phyloP scores from a whole-genome alignment of 2,329 filamentous ascomycete genomes.

The Berkeleyomyces rouxiae region DNA sequence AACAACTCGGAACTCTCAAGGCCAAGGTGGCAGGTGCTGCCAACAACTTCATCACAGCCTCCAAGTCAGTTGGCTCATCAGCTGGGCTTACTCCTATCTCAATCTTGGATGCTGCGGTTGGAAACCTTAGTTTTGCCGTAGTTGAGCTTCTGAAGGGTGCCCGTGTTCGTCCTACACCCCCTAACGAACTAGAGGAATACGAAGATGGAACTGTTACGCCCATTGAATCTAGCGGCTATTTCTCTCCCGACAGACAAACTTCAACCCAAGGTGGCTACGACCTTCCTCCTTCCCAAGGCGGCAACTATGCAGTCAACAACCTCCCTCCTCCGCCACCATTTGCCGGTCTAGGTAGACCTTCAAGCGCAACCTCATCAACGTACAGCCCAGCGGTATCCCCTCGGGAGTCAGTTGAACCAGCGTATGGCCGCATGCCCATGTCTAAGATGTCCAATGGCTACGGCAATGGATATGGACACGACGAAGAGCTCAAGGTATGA shows the following conservation, averaged over 20 bases:
- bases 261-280: constrained; percentile 14
- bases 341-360: constrained; percentile 39
- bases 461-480: constrained; percentile 8
- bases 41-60: constrained; percentile 87
- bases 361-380: constrained; percentile 53
- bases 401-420: constrained; percentile 34
- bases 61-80: constrained; percentile 75
- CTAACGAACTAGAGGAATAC: constrained; percentile 60
- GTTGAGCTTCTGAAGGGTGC: constrained; percentile 71
- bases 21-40: constrained; percentile 77
- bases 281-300: constrained; percentile 4
- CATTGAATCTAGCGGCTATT: constrained; percentile 51
- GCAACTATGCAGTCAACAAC: not conserved
- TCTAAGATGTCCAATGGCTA: constrained; percentile 9
- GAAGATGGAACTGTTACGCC: constrained; percentile 51
- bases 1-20: constrained; percentile 55
- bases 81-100: constrained; percentile 84
- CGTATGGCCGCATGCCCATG: constrained; percentile 8
- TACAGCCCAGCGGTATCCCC: constrained; percentile 61
- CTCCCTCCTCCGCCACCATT: constrained; percentile 38
- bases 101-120: constrained; percentile 79
- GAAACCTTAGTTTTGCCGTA: constrained; percentile 70
- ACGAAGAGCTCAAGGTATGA: constrained; percentile 14
- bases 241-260: constrained; percentile 34
- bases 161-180: constrained; percentile 65